Evolutionary conservation across 768 basidiomycete species (phyloP).

Genomic region (Podaxis rugospora): DNA sequence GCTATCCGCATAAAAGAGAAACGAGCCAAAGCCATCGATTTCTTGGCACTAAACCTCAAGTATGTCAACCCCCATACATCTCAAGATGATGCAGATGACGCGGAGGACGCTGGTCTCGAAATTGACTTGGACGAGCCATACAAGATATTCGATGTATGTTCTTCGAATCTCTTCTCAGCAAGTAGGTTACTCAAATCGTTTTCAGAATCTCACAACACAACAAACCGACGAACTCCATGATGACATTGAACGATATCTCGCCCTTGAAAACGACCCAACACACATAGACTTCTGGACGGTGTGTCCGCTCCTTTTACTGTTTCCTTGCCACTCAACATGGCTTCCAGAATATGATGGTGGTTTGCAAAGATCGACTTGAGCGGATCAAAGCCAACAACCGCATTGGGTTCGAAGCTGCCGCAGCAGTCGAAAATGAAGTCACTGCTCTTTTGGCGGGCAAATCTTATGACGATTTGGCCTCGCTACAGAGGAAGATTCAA

Average conservation of each 20-base stretch:
- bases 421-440: slow-evolving; percentile 84
- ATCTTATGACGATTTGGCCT: slow-evolving; percentile 76
- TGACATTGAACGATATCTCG: slow-evolving; percentile 90
- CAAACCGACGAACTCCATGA: slow-evolving; percentile 93
- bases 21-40: slow-evolving; percentile 97
- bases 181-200: slow-evolving; percentile 13
- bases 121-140: slow-evolving; percentile 99
- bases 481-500: slow-evolving; percentile 83
- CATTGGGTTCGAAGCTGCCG: slow-evolving; percentile 67
- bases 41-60: slow-evolving; percentile 90
- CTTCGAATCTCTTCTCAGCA: neutral
- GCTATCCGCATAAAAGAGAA: slow-evolving; percentile 95
- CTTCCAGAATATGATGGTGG: slow-evolving; percentile 90
- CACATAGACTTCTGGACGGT: slow-evolving; percentile 99
- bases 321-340: neutral
- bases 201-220: slow-evolving; percentile 74
- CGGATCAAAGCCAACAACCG: slow-evolving; percentile 57
- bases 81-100: slow-evolving; percentile 56
- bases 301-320: slow-evolving; percentile 11
- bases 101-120: slow-evolving; percentile 82
- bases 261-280: slow-evolving; percentile 75
- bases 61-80: slow-evolving; percentile 75
- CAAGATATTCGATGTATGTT: slow-evolving; percentile 88
- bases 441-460: slow-evolving; percentile 78
- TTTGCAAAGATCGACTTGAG: slow-evolving; percentile 89